Conservation (phyloP, 2,329 filamentous ascomycete genomes). For the Pyrenophora seminiperda region DNA sequence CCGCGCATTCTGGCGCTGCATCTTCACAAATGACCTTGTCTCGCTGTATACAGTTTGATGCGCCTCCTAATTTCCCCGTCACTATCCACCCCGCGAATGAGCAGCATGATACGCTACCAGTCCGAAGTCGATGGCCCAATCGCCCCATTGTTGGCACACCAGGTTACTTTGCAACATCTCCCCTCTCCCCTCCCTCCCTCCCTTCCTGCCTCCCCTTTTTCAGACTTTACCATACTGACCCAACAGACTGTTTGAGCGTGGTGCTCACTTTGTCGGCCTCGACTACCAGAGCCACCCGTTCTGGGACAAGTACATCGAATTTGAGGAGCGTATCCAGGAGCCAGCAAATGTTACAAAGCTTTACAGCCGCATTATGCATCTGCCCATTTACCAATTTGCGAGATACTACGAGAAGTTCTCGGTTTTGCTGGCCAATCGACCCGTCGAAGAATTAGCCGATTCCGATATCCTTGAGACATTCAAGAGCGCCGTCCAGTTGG, state of each 20-base stretch:
- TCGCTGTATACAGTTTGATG: conserved; percentile 33
- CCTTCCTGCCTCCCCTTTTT: neutral
- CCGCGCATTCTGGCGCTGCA: conserved; percentile 17
- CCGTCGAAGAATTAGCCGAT: conserved; percentile 73
- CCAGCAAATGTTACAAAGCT: conserved; percentile 76
- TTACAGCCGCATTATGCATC: conserved; percentile 78
- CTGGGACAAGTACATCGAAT: conserved; percentile 99
- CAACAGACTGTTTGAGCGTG: conserved; percentile 86
- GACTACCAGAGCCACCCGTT: conserved; percentile 95
- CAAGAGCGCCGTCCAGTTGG: conserved; percentile 72
- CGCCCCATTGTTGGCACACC: conserved; percentile 11
- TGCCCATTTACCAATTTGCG: conserved; percentile 94
- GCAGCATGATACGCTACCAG: conserved; percentile 11
- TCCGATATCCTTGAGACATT: conserved; percentile 70
- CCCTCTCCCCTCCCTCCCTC: conserved; percentile 3
- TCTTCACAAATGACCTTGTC: conserved; percentile 27
- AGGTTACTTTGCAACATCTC: conserved; percentile 27
- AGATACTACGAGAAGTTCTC: conserved; percentile 93
- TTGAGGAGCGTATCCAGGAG: conserved; percentile 76
- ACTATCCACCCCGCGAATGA: conserved; percentile 21
- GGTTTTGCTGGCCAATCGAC: conserved; percentile 71
- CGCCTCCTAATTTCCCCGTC: conserved; percentile 49
- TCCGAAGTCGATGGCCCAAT: conserved; percentile 21
- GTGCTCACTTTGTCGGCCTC: conserved; percentile 79
- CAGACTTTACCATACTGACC: conserved; percentile 12